Evolutionary conservation across 2,329 filamentous ascomycete species (phyloP), one percentile per base, ranked within the genome.

Genomic region (Arthrobotrys pseudoclavata): DNA sequence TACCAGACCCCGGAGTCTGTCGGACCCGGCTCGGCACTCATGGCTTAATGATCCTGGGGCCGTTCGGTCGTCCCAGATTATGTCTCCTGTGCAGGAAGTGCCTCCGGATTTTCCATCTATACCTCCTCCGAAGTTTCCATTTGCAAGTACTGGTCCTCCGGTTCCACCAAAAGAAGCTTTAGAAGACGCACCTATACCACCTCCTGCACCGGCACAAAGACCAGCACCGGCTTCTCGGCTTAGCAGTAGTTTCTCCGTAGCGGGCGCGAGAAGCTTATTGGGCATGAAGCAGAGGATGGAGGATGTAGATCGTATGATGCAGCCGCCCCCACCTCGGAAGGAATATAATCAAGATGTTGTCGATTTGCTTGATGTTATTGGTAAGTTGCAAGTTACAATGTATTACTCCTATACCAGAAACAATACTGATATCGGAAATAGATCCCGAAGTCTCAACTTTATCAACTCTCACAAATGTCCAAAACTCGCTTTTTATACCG

Each of bases 401-500:
- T 47, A 20, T 45, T 18, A 15, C 2, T 20, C 13, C 6, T 12
- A 24, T 76, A 87, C 83, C 64, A 26, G 34, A 42, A 42, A 50
- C 4, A 15, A 37, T 57, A 57, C n/a, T 50, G 50, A 61, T 31
- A 53, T 75, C 83, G 69, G 85, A 79, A 45, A 26, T 6, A 94
- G 93, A 96, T 81, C 92, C 93, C 48, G 92, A 96, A 84, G 90
- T 97, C 2, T 89, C 92, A 40, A 93, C 93, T 0, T 85, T 97
- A 2, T 93, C 92, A 0, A 95, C 92, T 13, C 87, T 96, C 9
- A 96, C 92, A 50, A 97, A 97, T 81, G 90, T 97, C 20, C 93
- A 96, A 82, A 97, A 97, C 83, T 96, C 93, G 0, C 88, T 97
- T 9, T 96, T 96, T 83, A 86, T 96, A 1, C 93, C 93, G 0